Base-by-base conservation (phyloP, 1,139 yeast genomes). In the Yamadazyma kanchanaburiensis region DNA sequence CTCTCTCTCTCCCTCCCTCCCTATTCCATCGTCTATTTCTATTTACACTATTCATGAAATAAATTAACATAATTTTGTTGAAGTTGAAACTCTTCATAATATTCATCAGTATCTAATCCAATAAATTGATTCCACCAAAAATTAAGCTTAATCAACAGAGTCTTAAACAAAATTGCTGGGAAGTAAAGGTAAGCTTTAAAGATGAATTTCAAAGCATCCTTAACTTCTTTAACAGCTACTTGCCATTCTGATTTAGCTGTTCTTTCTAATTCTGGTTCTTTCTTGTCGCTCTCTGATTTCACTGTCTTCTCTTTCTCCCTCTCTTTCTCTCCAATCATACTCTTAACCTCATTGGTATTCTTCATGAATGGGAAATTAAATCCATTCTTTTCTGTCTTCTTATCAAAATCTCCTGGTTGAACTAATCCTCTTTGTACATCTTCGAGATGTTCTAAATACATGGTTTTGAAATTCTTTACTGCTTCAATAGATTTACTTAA, bases 401-500 rank as follows among this genome's bases (percentile, higher is more conserved):
- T 58, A 32, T 66, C 72, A 36, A 58, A 67, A 28, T 64, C 68
- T 2, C 74, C 74, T 8, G 64, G 68, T 38, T 61, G 59, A 32
- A 61, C 67, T 22, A 49, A 39, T 1, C 74, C 74, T 15, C 51
- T 53, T 22, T 52, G 55, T 12, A 68, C 73, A 36, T 64, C 70
- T 22, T 61, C 59, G 38, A 66, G 52, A 40, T 68, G 74, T 15
- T 60, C 43, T 36, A 58, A 42, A 53, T 76, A 80, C 62, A 79
- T 55, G 18, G 48, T 46, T 49, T 83, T 80, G 64, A 89, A 91
- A 40, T 75, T 74, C 40, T 75, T 75, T 29, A 89, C 80, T 19
- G 94, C 78, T 38, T 71, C 76, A 24, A 91, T 68, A 21, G 96
- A 84, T 60, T 86, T 87, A 9, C 96, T 83, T 38, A 91, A 68